Evolutionary conservation across 179 eudicot genomes (phyloP).

Genomic region (Corrigiola litoralis): DNA sequence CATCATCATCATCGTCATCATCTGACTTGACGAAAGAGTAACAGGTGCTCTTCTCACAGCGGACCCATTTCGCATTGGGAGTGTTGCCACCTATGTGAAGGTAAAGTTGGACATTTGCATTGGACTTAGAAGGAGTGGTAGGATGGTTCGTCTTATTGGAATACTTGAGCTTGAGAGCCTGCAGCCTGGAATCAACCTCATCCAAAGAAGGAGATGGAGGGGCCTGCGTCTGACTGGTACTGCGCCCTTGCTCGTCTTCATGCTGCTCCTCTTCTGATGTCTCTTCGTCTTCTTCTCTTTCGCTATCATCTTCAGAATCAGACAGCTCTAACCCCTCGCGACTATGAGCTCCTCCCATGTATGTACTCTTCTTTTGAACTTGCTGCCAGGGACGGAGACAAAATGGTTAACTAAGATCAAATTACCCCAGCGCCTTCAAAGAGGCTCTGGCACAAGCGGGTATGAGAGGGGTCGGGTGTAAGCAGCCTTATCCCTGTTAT

Average conservation of each 20-base stretch:
- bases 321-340: constrained; percentile 72
- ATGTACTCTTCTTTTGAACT: no score
- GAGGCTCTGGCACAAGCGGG: no score
- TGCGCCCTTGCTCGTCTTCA: constrained; percentile 14
- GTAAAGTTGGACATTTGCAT: constrained; percentile 68
- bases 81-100: constrained; percentile 78
- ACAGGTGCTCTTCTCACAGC: constrained; percentile 39
- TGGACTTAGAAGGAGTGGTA: neutral
- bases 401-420: no score
- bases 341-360: constrained; percentile 83
- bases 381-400: no score
- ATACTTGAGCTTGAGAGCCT: constrained; percentile 65
- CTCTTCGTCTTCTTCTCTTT: constrained; percentile 42
- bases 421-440: no score
- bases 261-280: constrained; percentile 17
- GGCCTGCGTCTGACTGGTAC: constrained; percentile 4
- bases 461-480: no score
- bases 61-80: constrained; percentile 69
- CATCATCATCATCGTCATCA: constrained; percentile 33
- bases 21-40: constrained; percentile 47
- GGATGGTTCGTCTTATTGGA: neutral
- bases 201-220: constrained; percentile 39
- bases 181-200: constrained; percentile 58
- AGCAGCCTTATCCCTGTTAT: no score
- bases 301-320: constrained; percentile 63